These are phyloP conservation scores for Haematococcus sp. DNA, from an alignment of 139 green algal species.

Conservation along the genomic window DNA sequence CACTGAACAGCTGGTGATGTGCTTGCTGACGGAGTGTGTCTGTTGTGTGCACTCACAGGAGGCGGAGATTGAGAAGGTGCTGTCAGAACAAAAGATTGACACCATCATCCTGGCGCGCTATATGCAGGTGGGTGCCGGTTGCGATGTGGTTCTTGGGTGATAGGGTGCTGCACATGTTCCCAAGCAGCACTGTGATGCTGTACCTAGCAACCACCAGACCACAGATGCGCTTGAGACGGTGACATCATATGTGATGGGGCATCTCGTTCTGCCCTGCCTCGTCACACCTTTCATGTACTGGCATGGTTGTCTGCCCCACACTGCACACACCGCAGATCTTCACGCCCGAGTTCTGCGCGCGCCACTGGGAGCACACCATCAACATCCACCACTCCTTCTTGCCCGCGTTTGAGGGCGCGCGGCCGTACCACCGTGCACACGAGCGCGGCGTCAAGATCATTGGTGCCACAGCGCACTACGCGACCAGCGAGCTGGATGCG, in stretches of 20 bases:
- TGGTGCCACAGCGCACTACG: conserved; percentile 80
- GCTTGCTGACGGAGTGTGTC: no score
- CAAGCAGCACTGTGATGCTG: no score
- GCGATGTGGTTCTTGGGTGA: no score
- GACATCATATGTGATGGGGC: no score
- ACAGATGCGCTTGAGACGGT: no score
- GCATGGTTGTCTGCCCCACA: neutral
- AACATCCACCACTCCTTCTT: conserved; percentile 90
- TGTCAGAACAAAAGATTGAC: neutral
- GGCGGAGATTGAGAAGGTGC: neutral
- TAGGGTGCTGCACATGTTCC: no score
- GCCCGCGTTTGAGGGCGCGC: conserved; percentile 74
- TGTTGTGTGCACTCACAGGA: no score
- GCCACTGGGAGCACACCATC: conserved; percentile 68
- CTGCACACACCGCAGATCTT: conserved; percentile 76
- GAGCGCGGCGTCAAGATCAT: conserved; percentile 81
- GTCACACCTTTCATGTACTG: no score
- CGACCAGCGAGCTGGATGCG: conserved; percentile 43
- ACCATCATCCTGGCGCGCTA: conserved; percentile 29
- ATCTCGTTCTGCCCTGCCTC: no score
- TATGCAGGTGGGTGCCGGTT: no score
- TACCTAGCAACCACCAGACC: no score
- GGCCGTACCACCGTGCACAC: conserved; percentile 59
- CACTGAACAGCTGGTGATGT: no score
- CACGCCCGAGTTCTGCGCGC: conserved; percentile 54